Evolutionary conservation across 257 asterid species (phyloP).

Genomic region (Lavandula angustifolia): DNA sequence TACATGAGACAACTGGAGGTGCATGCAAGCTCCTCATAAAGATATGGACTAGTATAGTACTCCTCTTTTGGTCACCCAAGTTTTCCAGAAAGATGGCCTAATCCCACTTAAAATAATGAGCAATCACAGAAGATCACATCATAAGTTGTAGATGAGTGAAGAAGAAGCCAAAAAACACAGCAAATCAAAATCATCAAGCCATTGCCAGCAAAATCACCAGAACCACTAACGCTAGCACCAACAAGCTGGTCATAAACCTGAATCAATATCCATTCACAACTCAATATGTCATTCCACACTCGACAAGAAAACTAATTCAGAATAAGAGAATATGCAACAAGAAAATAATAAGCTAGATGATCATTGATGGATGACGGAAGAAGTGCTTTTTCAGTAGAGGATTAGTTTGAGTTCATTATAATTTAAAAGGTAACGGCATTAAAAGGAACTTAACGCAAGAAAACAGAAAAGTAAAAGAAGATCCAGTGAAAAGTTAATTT

Average conservation of each 20-base stretch:
- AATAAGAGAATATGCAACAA: conserved; percentile 22
- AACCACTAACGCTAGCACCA: conserved; percentile 70
- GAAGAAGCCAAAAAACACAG: conserved; percentile 65
- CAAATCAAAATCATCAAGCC: conserved; percentile 74
- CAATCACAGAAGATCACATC: conserved; percentile 47
- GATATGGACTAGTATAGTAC: conserved; percentile 28
- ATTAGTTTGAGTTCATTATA: background rate
- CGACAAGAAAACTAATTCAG: conserved; percentile 34
- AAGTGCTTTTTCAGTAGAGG: background rate
- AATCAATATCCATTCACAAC: conserved; percentile 63
- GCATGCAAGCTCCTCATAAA: conserved; percentile 30
- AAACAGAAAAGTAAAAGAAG: background rate
- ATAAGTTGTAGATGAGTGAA: conserved; percentile 52
- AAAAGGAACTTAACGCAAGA: background rate
- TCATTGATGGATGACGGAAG: conserved; percentile 5
- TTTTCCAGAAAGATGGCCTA: conserved; percentile 31
- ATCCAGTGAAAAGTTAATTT: background rate
- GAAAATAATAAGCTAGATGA: conserved; percentile 8
- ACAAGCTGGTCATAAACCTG: conserved; percentile 71
- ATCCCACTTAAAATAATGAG: conserved; percentile 39
- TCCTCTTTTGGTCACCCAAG: conserved; percentile 26
- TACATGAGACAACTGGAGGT: conserved; percentile 28
- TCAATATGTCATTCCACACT: conserved; percentile 48
- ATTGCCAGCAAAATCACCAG: conserved; percentile 68
- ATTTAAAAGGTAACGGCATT: background rate